Percentiles rank a stretch among this genome's conserved stretches.
phyloP scores from a whole-genome alignment of 2,329 filamentous ascomycete genomes.

The Diaporthe eres region DNA sequence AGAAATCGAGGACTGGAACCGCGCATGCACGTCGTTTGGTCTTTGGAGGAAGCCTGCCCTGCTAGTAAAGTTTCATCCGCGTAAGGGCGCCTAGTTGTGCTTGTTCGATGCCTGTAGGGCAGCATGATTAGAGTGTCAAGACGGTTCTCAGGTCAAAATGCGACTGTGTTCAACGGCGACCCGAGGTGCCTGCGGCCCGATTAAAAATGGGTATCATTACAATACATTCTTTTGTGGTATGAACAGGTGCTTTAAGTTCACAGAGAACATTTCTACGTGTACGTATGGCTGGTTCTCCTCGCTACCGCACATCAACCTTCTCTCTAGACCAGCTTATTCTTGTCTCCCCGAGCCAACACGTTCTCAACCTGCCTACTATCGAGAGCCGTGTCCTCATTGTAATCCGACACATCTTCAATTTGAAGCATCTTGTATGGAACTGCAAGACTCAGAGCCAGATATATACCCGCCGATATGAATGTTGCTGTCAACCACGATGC shows the following conservation, averaged over 20 bases:
- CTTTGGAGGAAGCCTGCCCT: slow-evolving; percentile 37
- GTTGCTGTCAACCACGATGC: slow-evolving; percentile 35
- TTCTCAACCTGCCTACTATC: not conserved
- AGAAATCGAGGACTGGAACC: slow-evolving; percentile 38
- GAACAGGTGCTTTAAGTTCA: not conserved
- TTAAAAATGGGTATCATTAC: not conserved
- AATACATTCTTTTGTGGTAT: not conserved
- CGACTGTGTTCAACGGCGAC: not conserved
- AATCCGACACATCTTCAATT: not conserved
- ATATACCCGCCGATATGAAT: slow-evolving; percentile 19
- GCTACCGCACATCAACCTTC: too few species aligned
- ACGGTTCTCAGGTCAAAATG: too few species aligned
- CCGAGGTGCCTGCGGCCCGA: not conserved
- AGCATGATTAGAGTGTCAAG: not conserved
- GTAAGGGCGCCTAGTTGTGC: not conserved
- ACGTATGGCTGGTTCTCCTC: not conserved
- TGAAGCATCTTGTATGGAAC: slow-evolving; percentile 3
- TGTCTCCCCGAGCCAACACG: not conserved
- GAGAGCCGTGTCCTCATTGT: not conserved
- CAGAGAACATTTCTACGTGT: not conserved
- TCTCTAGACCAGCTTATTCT: not conserved
- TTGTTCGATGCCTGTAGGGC: not conserved
- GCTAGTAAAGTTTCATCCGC: slow-evolving; percentile 38
- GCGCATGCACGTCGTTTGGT: slow-evolving; percentile 17
- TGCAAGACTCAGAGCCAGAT: slow-evolving; percentile 20